Base-by-base conservation (phyloP, 148 eudicot genomes). In the Chenopodium quinoa region DNA sequence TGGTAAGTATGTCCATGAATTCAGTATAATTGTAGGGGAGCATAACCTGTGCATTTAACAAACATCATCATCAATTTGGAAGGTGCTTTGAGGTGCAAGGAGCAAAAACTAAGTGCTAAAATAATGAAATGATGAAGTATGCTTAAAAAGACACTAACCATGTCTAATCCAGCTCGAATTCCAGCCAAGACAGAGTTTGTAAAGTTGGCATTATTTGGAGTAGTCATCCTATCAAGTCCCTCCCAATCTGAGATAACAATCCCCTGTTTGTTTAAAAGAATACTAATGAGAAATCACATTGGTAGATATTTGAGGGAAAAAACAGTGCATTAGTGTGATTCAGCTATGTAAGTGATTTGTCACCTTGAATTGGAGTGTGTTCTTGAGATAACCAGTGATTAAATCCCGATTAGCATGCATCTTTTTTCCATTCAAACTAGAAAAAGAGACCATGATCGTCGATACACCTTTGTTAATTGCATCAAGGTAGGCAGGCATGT, bases 401-500 rank as follows among this genome's bases (percentile, higher is more conserved):
- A 85, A 48, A 47, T 85, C 46, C 2, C 75, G 73, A 79, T 85
- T 85, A 9, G 85, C 68, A 47, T 85, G 87, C 87, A 85, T 82
- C 75, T 85, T 85, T 75, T 14, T 77, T 10, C 85, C 85, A 40
- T 85, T 85, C 83, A 79, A 82, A 64, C 87, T 85, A 63, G 87
- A 85, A 75, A 79, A 85, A 1, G 87, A 85, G 29, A 85, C 70
- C 87, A 85, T 85, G 25, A 85, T 75, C 1, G 87, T 82, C 1
- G 87, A 75, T 7, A 85, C 85, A 10, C 87, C 87, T 80, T 85
- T 85, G 74, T 56, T 75, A 60, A 85, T 32, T 0, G 87, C 73
- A 40, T 85, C 87, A 20, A 85, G 72, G 75, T 85, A 85, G 32
- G 87, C 87, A 69, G 87, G 87, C 87, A 85, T 85, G 76, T 85